A percentile compares a stretch with the other conserved stretches of the same genome.
Evolutionary conservation across 2,329 filamentous ascomycete species (phyloP).

Genomic region (Ambrosiella xylebori): DNA sequence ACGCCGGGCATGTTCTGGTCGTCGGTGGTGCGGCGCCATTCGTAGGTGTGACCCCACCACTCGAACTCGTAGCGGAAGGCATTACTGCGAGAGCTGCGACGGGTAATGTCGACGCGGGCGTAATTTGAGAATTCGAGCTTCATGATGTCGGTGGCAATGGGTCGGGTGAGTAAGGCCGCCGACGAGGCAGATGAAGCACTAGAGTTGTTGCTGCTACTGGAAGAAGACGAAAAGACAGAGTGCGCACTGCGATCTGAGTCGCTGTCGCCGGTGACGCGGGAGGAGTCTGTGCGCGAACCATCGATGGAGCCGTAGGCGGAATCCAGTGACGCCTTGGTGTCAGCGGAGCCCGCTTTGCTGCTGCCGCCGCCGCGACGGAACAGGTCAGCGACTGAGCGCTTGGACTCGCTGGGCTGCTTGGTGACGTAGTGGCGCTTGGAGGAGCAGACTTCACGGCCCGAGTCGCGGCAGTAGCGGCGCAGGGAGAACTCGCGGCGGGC

Average conservation of each 20-base stretch:
- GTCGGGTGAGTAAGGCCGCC: conserved; percentile 17
- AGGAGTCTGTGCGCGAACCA: neutral
- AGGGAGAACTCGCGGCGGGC: conserved; percentile 76
- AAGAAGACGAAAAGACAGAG: conserved; percentile 9
- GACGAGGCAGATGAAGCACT: conserved; percentile 14
- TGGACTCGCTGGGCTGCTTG: neutral
- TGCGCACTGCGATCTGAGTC: neutral
- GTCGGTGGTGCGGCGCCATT: conserved; percentile 61
- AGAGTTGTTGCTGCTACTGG: neutral
- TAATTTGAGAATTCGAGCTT: conserved; percentile 97
- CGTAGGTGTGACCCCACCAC: conserved; percentile 78
- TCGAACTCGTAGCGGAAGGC: conserved; percentile 74
- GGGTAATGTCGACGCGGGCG: conserved; percentile 69
- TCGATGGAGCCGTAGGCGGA: neutral
- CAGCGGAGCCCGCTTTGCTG: neutral
- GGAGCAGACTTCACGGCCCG: conserved; percentile 82
- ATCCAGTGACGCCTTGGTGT: neutral
- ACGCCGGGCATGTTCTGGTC: conserved; percentile 48
- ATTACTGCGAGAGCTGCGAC: conserved; percentile 39
- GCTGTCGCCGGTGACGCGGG: neutral
- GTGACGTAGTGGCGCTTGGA: conserved; percentile 54
- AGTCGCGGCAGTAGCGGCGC: conserved; percentile 79
- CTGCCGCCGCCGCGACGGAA: conserved; percentile 6
- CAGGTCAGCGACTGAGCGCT: conserved; percentile 11
- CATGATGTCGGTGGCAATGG: conserved; percentile 54